phyloP scores from a whole-genome alignment of 225 moss, liverwort and hornwort genomes.

The Pseudisothecium myosuroides region DNA sequence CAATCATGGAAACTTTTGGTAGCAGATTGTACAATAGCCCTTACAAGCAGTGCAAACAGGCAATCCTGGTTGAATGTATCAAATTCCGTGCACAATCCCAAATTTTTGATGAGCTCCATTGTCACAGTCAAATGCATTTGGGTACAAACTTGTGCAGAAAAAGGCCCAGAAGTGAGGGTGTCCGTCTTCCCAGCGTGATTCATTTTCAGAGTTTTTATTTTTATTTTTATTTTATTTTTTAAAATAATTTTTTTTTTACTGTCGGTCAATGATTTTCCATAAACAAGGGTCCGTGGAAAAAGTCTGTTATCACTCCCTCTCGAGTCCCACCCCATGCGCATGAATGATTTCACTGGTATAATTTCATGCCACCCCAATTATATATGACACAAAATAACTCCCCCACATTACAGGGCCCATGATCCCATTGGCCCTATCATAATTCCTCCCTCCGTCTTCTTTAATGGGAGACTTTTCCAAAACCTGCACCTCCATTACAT shows the following conservation, averaged over 20 bases:
- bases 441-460: neutral
- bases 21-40: neutral
- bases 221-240: neutral
- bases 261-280: constrained; percentile 9
- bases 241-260: neutral
- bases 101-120: neutral
- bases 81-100: neutral
- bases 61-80: neutral
- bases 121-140: neutral
- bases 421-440: neutral
- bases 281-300: neutral
- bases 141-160: neutral
- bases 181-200: neutral
- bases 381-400: constrained; percentile 16
- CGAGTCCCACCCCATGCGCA: neutral
- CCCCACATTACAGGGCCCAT: neutral
- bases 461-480: neutral
- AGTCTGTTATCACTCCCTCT: neutral
- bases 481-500: neutral
- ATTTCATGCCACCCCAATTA: neutral
- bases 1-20: too few species aligned
- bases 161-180: neutral
- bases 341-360: neutral
- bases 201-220: too few species aligned
- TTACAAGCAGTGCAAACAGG: neutral